Evolutionary conservation across 805 yeast species (phyloP), one percentile per base, ranked within the genome.

Genomic region (Myxozyma geophila): DNA sequence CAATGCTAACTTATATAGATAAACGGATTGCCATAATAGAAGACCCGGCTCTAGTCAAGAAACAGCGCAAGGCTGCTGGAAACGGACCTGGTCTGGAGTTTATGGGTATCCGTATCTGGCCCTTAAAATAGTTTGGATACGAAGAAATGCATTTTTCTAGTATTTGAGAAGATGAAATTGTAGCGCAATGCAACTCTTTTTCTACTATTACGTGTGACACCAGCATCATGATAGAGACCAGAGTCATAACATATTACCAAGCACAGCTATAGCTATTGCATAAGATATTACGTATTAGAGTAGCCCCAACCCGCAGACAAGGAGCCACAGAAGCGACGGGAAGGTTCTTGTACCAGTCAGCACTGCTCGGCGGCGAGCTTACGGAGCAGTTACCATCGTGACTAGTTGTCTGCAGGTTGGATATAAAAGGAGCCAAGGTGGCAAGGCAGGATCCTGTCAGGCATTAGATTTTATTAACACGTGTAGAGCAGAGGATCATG

Each of bases 71-170:
- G 52, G 36, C 47, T 13, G 15, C 46, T 4, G 56, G 51, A 12
- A 37, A 28, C 39, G 60, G 51, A 7, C 54, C 35, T 17, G 60
- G 60, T 17, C 54, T 60, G 7, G 59, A 60, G 39, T 55, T 60
- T 39, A 60, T 60, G 63, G 63, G 63, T 10, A 13, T 60, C 12
- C 39, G 48, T 9, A 54, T 60, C n/a, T 60, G 63, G 63, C 63
- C 63, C 1, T 33, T 54, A 19, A 51, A 59, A 33, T 57, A 21
- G 17, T 36, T 36, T 4, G 19, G 21, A 40, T 36, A 21, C 15
- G 2, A 8, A 10, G 12, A n/a, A 2, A 23, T 47, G 9, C 9
- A 15, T 15, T 3, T 19, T 13, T 19, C 7, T 17, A 9, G 3
- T 5, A 5, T 3, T 43, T 17, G 17, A 5, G 2, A 15, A 43